phyloP scores from a whole-genome alignment of 495 filamentous ascomycete species.

The Xylaria venustula region DNA sequence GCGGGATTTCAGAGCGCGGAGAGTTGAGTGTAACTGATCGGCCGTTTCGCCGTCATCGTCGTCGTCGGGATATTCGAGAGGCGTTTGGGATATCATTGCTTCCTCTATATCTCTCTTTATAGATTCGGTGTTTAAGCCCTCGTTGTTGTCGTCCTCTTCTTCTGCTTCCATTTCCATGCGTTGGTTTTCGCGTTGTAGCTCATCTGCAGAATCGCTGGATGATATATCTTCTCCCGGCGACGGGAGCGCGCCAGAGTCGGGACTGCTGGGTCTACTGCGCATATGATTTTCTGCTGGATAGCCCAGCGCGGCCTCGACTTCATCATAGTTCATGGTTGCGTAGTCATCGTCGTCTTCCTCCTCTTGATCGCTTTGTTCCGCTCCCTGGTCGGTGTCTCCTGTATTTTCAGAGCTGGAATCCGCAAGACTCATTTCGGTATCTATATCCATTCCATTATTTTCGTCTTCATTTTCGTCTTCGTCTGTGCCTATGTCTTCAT shows the following conservation, averaged over 20 bases:
- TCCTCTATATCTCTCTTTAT: constrained; percentile 26
- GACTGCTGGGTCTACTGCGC: constrained; percentile 9
- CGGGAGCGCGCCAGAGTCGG: not conserved
- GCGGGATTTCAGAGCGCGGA: constrained; percentile 25
- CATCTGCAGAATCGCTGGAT: not conserved
- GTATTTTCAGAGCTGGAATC: not conserved
- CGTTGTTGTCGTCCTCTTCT: constrained; percentile 17
- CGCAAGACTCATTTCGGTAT: constrained; percentile 8
- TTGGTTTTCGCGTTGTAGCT: too few relatives aligned
- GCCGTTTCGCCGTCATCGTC: constrained; percentile 10
- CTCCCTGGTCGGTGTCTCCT: constrained; percentile 18
- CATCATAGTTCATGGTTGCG: constrained; percentile 45
- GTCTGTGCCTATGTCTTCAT: not conserved
- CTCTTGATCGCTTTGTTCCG: constrained; percentile 24
- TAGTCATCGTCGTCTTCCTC: constrained; percentile 10
- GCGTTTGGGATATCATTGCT: constrained; percentile 26
- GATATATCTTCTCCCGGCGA: not conserved
- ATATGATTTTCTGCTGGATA: constrained; percentile 8
- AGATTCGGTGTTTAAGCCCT: constrained; percentile 18
- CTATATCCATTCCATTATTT: constrained; percentile 15
- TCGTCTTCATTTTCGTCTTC: constrained; percentile 20
- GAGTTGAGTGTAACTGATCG: too few relatives aligned
- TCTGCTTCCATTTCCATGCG: constrained; percentile 20
- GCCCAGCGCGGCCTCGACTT: constrained; percentile 53
- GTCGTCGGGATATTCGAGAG: constrained; percentile 12